Percentiles rank a stretch among this genome's conserved stretches.
Evolutionary conservation across 2,329 filamentous ascomycete species (phyloP).

Genomic region (Blastomyces parvus): DNA sequence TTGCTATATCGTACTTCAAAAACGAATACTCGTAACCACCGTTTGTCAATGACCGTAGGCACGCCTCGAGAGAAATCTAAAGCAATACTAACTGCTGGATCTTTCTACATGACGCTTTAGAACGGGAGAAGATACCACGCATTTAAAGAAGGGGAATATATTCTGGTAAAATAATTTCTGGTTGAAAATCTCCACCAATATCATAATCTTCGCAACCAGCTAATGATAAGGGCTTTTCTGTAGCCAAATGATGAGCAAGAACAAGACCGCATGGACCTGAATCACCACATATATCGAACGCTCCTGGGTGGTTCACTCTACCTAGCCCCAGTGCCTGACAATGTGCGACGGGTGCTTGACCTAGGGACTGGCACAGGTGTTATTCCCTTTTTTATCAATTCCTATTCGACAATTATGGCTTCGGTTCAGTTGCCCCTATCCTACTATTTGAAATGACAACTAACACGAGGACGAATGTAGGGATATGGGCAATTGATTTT

Average conservation of each 20-base stretch:
- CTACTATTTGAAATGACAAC: not conserved
- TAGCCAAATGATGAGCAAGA: slow-evolving; percentile 15
- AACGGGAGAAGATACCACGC: slow-evolving; percentile 6
- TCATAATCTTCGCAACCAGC: not conserved
- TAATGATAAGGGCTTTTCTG: not conserved
- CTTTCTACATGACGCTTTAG: not conserved
- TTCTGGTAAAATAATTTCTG: not conserved
- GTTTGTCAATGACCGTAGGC: not conserved
- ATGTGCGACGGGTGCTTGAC: slow-evolving; percentile 15
- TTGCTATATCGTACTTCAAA: not conserved
- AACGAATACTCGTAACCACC: not conserved
- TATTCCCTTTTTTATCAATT: not conserved
- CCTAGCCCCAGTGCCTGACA: slow-evolving; percentile 21
- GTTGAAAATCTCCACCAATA: not conserved
- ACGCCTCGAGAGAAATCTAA: not conserved
- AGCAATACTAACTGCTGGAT: not conserved
- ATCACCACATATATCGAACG: slow-evolving; percentile 20
- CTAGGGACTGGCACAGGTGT: slow-evolving; percentile 17
- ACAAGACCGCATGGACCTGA: slow-evolving; percentile 16
- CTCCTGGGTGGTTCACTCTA: slow-evolving; percentile 18
- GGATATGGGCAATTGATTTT: slow-evolving; percentile 17
- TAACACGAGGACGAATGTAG: not conserved
- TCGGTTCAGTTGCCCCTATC: not conserved
- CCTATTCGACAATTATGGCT: not conserved
- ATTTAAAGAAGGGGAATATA: slow-evolving; percentile 7